Conservation (phyloP, 208 protist genomes). For the Vickermania ingenoplastis region DNA sequence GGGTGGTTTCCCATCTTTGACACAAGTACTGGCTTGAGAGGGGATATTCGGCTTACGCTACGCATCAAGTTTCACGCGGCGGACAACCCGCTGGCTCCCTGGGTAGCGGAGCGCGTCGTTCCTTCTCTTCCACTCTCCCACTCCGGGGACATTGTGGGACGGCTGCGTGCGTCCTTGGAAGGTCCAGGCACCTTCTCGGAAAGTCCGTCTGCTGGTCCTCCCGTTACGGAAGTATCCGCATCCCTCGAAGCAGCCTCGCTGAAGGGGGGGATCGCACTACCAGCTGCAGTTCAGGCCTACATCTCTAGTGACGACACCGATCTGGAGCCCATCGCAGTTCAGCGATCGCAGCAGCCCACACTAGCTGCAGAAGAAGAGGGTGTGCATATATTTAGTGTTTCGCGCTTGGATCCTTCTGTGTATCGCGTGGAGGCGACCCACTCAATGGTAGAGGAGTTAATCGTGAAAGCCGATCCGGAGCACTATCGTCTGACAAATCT, state of each 20-base stretch:
- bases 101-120: slow-evolving; percentile 56
- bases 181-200: neutral
- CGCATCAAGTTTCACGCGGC: slow-evolving; percentile 85
- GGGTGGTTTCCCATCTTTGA: slow-evolving; percentile 92
- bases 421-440: slow-evolving; percentile 73
- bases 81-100: slow-evolving; percentile 76
- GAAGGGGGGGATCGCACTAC: too few relatives aligned
- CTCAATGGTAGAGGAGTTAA: slow-evolving; percentile 87
- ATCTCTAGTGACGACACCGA: slow-evolving; percentile 20
- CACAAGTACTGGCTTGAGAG: slow-evolving; percentile 61
- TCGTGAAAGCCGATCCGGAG: slow-evolving; percentile 86
- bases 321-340: slow-evolving; percentile 36
- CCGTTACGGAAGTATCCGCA: neutral
- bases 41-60: slow-evolving; percentile 81
- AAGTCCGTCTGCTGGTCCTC: neutral
- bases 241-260: neutral
- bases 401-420: slow-evolving; percentile 74
- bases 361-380: slow-evolving; percentile 75
- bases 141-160: neutral
- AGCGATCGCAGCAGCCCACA: slow-evolving; percentile 62
- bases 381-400: slow-evolving; percentile 77
- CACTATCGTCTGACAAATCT: slow-evolving; percentile 83
- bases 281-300: neutral
- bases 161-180: neutral
- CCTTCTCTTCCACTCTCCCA: slow-evolving; percentile 10